Evolutionary conservation across 2,329 filamentous ascomycete genomes (phyloP).

Genomic region (Fusarium neocosmosporiellum): DNA sequence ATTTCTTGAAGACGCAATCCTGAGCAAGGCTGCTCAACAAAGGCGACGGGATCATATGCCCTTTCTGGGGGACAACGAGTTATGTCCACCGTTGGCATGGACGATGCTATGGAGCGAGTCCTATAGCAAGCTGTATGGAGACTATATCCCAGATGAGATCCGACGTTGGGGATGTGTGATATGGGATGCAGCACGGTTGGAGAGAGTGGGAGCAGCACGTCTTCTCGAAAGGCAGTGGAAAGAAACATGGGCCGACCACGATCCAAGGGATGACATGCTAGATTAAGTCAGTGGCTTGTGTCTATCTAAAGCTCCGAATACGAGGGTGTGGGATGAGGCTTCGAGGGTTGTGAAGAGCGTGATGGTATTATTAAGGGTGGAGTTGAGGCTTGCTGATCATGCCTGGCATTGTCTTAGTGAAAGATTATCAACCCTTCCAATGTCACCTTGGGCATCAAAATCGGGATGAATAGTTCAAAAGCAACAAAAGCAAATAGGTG

Average conservation of each 20-base stretch:
- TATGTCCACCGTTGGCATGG: background rate
- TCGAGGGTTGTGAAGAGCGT: background rate
- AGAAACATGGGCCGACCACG: background rate
- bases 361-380: background rate
- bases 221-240: background rate
- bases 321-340: background rate
- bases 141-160: background rate
- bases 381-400: background rate
- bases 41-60: background rate
- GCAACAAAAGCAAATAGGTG: background rate
- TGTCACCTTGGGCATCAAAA: conserved; percentile 8
- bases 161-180: background rate
- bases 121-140: background rate
- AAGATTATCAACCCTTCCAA: background rate
- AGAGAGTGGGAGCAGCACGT: background rate
- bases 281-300: background rate
- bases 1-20: background rate
- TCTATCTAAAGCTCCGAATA: background rate
- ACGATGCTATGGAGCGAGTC: background rate
- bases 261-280: background rate
- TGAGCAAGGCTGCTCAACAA: background rate
- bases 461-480: background rate
- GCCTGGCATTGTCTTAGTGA: background rate
- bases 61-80: background rate
- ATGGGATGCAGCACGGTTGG: background rate